These are phyloP conservation scores for Chrysoporthe puriensis DNA, from an alignment of 2,329 filamentous ascomycete genomes.

Conservation along the genomic window DNA sequence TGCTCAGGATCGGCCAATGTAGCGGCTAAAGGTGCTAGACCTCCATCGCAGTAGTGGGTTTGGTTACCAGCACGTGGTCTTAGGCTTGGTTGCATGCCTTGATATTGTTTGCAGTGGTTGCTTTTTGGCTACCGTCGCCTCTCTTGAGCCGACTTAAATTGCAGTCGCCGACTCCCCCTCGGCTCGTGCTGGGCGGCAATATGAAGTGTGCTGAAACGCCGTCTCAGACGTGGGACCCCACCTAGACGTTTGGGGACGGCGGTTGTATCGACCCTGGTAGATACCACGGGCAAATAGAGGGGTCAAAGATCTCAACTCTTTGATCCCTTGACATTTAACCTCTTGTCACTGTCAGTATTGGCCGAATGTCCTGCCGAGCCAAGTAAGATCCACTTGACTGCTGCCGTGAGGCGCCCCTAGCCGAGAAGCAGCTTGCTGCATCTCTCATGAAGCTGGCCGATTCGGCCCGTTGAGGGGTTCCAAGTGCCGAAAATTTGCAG, in stretches of 20 bases:
- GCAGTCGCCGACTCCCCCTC: conserved; percentile 14
- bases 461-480: too few relatives aligned
- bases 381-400: neutral
- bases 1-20: neutral
- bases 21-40: neutral
- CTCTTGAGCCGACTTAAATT: conserved; percentile 3
- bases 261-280: conserved; percentile 28
- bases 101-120: conserved; percentile 11
- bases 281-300: conserved; percentile 12
- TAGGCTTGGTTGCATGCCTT: conserved; percentile 11
- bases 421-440: neutral
- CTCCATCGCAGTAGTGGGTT: conserved; percentile 1
- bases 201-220: conserved; percentile 41
- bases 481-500: neutral
- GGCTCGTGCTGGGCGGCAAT: conserved; percentile 8
- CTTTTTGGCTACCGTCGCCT: conserved; percentile 4
- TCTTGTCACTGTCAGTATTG: neutral
- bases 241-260: conserved; percentile 36
- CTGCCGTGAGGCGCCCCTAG: neutral
- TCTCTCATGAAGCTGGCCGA: neutral
- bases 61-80: conserved; percentile 11
- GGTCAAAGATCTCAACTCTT: conserved; percentile 13
- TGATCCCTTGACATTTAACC: conserved; percentile 3
- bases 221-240: conserved; percentile 38
- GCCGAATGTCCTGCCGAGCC: neutral